Base-by-base conservation (phyloP, 768 basidiomycete genomes). In the Pisolithus microcarpus region DNA sequence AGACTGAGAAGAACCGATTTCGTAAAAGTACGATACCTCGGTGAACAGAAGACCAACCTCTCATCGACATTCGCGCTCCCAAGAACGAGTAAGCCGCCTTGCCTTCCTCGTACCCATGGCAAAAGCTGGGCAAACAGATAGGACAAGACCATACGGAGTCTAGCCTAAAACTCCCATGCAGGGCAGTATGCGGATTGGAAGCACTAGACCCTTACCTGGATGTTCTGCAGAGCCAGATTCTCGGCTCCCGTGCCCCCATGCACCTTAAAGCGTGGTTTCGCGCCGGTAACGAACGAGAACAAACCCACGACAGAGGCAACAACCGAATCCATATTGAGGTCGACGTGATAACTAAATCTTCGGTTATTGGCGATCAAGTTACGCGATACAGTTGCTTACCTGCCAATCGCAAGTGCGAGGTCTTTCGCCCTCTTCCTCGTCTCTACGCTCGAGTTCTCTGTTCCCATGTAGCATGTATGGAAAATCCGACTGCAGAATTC, bases 391-490 rank as follows among this genome's bases (percentile, higher is more conserved):
- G 15, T 5, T 8, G 52, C 72, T 48, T 56, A 91, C 94, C 89
- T 87, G 61, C 95, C 95, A 49, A 99, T 94, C 0, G 91, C 87
- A 37, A 83, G 77, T 6, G 89, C 81, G 4, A 99, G 78, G 40
- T 87, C 82, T 65, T 90, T 94, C 1, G 96, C 96, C 31, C 96
- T 75, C 54, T 75, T 70, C 10, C 91, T 74, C 7, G 96, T 98
- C 59, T 96, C 96, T 0, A 66, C 66, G 53, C 85, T 91, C 7
- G 95, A 97, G 65, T 98, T 94, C 66, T 93, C 90, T 0, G 96
- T 99, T 5, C 95, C 95, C 96, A 99, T 98, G 69, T 95, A 99
- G 68, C 92, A 96, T 0, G 94, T 95, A 66, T 98, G 94, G 73
- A 99, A 95, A 49, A 98, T 84, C 23, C 91, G 77, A 48, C 73